Conservation (phyloP, 169 alveolate genomes). For the Plasmodium inui region DNA sequence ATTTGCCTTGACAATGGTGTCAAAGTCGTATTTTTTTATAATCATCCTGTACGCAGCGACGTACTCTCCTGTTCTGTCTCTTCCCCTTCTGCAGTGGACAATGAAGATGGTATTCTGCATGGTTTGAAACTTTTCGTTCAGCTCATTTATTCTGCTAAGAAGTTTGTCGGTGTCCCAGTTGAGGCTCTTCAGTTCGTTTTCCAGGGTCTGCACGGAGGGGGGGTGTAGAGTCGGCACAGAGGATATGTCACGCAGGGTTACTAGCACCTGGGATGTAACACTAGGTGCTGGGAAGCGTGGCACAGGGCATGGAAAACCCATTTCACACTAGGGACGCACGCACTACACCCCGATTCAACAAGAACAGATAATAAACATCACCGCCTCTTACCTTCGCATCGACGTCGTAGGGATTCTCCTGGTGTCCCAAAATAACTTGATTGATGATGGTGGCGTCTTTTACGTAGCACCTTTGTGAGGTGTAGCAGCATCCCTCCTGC, state of each 20-base stretch:
- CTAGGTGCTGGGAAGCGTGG: not conserved
- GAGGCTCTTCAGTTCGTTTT: conserved; percentile 6
- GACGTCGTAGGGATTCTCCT: not conserved
- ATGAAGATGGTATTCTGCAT: conserved; percentile 54
- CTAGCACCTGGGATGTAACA: too few relatives aligned
- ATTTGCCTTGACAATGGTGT: conserved; percentile 3
- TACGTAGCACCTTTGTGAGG: conserved; percentile 9
- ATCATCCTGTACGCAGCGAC: conserved; percentile 59
- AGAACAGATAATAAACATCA: not conserved
- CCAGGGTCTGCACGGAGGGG: not conserved
- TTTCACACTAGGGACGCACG: not conserved
- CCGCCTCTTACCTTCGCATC: conserved; percentile 4
- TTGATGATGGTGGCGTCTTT: not conserved
- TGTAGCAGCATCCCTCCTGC: conserved; percentile 64
- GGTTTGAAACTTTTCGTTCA: conserved; percentile 7
- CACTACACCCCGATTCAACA: not conserved
- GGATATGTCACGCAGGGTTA: not conserved
- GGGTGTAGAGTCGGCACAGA: not conserved
- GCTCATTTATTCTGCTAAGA: not conserved
- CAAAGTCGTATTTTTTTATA: conserved; percentile 9
- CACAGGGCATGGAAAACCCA: not conserved
- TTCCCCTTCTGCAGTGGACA: conserved; percentile 62
- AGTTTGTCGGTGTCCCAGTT: conserved; percentile 47
- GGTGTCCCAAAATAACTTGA: conserved; percentile 2
- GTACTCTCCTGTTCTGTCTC: conserved; percentile 64